Evolutionary conservation across 352 stramenopile genomes (phyloP), one percentile per base, ranked within the genome.

Genomic region (Globisporangium recalcitrans): DNA sequence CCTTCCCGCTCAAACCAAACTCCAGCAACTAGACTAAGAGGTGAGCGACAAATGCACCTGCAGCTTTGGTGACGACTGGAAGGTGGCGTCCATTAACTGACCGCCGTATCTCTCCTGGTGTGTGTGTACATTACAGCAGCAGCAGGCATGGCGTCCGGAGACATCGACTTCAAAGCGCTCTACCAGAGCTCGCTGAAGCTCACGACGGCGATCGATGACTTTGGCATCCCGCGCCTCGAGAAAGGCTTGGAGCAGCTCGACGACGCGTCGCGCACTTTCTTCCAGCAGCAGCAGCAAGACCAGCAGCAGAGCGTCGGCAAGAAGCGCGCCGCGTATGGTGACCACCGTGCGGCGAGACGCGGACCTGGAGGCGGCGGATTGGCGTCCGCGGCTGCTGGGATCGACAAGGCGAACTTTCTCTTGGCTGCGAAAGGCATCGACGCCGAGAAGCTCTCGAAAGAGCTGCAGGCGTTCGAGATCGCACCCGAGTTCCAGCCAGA

Each of bases 171-270:
- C 74, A 86, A 85, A 60, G 77, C 83, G 63, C 71, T 95, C 58
- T 95, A 95, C 69, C 82, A 95, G 72, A 93, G 79, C 70, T 95
- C 85, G 57, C 81, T 95, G 42, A 82, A 91, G 74, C 80, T 95
- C 44, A 95, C 85, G 62, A 90, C 80, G 49, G 75, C 80, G 46
- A 78, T 90, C 51, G 80, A 87, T 14, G 80, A 93, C 46, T 73
- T 78, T 52, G 82, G 80, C 32, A 88, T 95, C 58, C 85, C 85
- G 56, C 81, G 77, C 3, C 67, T 95, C 7, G 78, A 91, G 62
- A 91, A 90, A 61, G 77, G 81, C 48, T 71, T 95, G 58, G 85
- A 93, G 64, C 83, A 95, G 67, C 74, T 95, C 53, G 83, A 93
- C 32, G 75, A 86, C 52, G 80, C 78, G 16, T 90, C 79, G 64